Conservation (phyloP, 2,329 filamentous ascomycete genomes). For the Aspergillus sp. region DNA sequence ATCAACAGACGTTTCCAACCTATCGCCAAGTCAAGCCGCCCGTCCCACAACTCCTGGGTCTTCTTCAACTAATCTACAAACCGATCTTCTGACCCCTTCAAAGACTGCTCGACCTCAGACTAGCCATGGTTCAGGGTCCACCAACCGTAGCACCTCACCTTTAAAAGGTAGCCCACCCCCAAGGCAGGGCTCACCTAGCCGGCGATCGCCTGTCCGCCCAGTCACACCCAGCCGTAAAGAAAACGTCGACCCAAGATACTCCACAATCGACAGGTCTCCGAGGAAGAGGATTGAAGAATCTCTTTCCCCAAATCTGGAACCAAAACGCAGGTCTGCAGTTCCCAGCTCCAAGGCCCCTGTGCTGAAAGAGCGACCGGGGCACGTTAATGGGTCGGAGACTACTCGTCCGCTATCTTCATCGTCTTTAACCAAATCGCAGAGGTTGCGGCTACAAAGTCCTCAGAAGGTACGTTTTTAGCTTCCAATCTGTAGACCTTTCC, state of each 20-base stretch:
- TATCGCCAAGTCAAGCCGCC: slow-evolving; percentile 35
- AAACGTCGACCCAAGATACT: slow-evolving; percentile 37
- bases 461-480: slow-evolving; percentile 48
- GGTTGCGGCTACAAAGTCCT: slow-evolving; percentile 64
- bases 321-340: slow-evolving; percentile 47
- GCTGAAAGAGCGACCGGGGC: slow-evolving; percentile 34
- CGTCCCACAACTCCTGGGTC: slow-evolving; percentile 37
- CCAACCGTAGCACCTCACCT: slow-evolving; percentile 31
- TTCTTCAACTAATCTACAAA: slow-evolving; percentile 24
- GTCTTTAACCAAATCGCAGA: slow-evolving; percentile 69
- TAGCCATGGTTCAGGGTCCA: slow-evolving; percentile 29
- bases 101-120: slow-evolving; percentile 30
- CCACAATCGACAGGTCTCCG: slow-evolving; percentile 32
- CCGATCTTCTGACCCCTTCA: slow-evolving; percentile 30
- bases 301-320: slow-evolving; percentile 36
- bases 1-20: slow-evolving; percentile 51
- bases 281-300: slow-evolving; percentile 34
- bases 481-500: background rate
- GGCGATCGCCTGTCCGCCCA: slow-evolving; percentile 33
- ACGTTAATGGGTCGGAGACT: slow-evolving; percentile 32
- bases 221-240: slow-evolving; percentile 40
- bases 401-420: slow-evolving; percentile 52
- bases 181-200: slow-evolving; percentile 31
- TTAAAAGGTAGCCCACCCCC: slow-evolving; percentile 30
- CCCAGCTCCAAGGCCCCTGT: slow-evolving; percentile 42